These are phyloP conservation scores for Phytophthora fragariaefolia DNA, from an alignment of 352 stramenopile species.

Conservation along the genomic window DNA sequence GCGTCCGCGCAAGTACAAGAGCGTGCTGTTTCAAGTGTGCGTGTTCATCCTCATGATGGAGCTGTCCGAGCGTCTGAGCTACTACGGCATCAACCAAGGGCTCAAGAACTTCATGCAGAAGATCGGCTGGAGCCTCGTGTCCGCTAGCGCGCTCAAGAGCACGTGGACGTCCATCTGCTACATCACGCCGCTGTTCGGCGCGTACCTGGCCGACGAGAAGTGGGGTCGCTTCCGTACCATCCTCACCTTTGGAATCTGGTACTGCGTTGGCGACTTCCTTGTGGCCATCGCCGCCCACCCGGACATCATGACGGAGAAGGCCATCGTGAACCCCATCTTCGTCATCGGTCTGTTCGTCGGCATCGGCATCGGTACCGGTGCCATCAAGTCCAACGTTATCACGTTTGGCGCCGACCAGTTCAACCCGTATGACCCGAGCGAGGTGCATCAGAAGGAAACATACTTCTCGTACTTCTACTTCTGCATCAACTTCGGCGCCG, in stretches of 20 bases:
- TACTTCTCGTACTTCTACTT: constrained; percentile 90
- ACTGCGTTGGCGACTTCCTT: constrained; percentile 68
- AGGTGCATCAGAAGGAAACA: constrained; percentile 56
- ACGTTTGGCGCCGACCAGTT: constrained; percentile 23
- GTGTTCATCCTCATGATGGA: constrained; percentile 43
- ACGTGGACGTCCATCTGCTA: constrained; percentile 35
- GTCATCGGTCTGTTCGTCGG: constrained; percentile 58
- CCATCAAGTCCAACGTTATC: constrained; percentile 28
- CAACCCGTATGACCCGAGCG: constrained; percentile 41
- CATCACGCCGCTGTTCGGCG: constrained; percentile 32
- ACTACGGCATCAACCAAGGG: constrained; percentile 88
- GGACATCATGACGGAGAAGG: constrained; percentile 48
- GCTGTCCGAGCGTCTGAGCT: constrained; percentile 47
- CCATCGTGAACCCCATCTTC: constrained; percentile 59
- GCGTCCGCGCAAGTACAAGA: constrained; percentile 65
- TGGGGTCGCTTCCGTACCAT: constrained; percentile 71
- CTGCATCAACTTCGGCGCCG: constrained; percentile 74
- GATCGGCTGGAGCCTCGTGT: constrained; percentile 66
- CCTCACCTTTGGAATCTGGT: constrained; percentile 64
- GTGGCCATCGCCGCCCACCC: constrained; percentile 65
- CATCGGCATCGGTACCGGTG: constrained; percentile 20
- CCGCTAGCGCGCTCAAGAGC: constrained; percentile 61
- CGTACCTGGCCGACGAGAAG: constrained; percentile 48
- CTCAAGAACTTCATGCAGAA: constrained; percentile 88
- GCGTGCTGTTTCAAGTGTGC: constrained; percentile 62